Base-by-base conservation (phyloP, 139 green algal genomes). In the Closterium sp. region DNA sequence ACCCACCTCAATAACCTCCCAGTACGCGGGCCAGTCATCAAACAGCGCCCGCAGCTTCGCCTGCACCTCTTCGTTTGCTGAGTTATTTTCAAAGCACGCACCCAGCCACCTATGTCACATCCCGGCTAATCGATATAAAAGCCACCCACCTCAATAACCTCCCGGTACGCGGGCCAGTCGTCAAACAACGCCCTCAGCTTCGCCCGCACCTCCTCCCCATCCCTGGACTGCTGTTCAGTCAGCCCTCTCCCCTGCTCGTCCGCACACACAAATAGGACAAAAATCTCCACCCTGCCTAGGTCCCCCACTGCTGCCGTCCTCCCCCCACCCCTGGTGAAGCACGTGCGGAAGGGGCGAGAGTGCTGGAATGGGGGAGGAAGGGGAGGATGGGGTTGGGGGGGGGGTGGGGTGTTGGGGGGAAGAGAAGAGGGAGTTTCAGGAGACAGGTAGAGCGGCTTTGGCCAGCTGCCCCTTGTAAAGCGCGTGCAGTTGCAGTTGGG, bases 61-160 rank as follows among this genome's bases (percentile, higher is more conserved):
- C n/a, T 8, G 81, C 81, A 85, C n/a, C 81, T 85, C n/a, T 6
- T 36, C 7, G n/a, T n/a, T n/a, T n/a, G n/a, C n/a, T n/a, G n/a
- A n/a, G n/a, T n/a, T n/a, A n/a, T n/a, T n/a, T n/a, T n/a, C n/a
- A n/a, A n/a, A n/a, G n/a, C n/a, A n/a, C n/a, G n/a, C n/a, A n/a
- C n/a, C n/a, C n/a, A n/a, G n/a, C n/a, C n/a, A n/a, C n/a, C n/a
- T n/a, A n/a, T n/a, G n/a, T n/a, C n/a, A n/a, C n/a, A n/a, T n/a
- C n/a, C n/a, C n/a, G n/a, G n/a, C n/a, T n/a, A n/a, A n/a, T n/a
- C n/a, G n/a, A n/a, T n/a, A n/a, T n/a, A n/a, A n/a, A n/a, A n/a
- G n/a, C n/a, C n/a, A n/a, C n/a, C 8, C 28, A 89, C 86, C 86
- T 89, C 86, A 33, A 89, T 89, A 1, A 89, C 36, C 4, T 19